Percentiles rank a stretch among this genome's conserved stretches.
Evolutionary conservation across 805 yeast species (phyloP).

Genomic region (Metahyphopichia silvanorum): DNA sequence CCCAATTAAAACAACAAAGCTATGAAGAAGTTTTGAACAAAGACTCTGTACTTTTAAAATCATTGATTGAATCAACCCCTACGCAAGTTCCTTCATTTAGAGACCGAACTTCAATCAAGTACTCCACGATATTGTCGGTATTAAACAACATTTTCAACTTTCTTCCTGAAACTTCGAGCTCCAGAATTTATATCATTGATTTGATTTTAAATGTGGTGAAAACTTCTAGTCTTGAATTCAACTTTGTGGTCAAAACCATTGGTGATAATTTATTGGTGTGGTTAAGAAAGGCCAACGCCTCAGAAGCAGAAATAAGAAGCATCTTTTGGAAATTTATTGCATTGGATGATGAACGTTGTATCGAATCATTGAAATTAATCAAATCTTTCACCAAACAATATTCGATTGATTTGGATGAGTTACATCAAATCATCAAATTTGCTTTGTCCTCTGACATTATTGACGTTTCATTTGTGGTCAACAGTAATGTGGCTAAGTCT

Average conservation of each 20-base stretch:
- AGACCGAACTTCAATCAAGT: slow-evolving; percentile 42
- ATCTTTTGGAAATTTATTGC: slow-evolving; percentile 36
- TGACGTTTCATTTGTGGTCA: slow-evolving; percentile 41
- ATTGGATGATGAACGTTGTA: slow-evolving; percentile 30
- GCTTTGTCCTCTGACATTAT: slow-evolving; percentile 34
- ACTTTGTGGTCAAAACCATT: slow-evolving; percentile 30
- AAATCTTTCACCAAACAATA: slow-evolving; percentile 29
- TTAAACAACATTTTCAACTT: slow-evolving; percentile 41
- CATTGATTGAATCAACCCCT: slow-evolving; percentile 31
- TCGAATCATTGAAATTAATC: slow-evolving; percentile 31
- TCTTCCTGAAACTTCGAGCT: slow-evolving; percentile 28
- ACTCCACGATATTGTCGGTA: slow-evolving; percentile 38
- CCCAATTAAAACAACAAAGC: slow-evolving; percentile 21
- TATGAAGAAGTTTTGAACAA: slow-evolving; percentile 19
- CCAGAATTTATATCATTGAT: slow-evolving; percentile 28
- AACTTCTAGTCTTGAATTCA: slow-evolving; percentile 26
- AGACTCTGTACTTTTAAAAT: slow-evolving; percentile 22
- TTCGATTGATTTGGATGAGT: slow-evolving; percentile 20
- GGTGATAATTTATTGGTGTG: slow-evolving; percentile 35
- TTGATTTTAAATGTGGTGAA: slow-evolving; percentile 30
- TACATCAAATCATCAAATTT: slow-evolving; percentile 30
- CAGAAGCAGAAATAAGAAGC: slow-evolving; percentile 23
- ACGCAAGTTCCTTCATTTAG: slow-evolving; percentile 36
- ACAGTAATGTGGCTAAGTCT: slow-evolving; percentile 36
- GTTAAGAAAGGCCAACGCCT: slow-evolving; percentile 30